Evolutionary conservation across 2,329 filamentous ascomycete species (phyloP).

Genomic region (Ceratocystis eucalypticola): DNA sequence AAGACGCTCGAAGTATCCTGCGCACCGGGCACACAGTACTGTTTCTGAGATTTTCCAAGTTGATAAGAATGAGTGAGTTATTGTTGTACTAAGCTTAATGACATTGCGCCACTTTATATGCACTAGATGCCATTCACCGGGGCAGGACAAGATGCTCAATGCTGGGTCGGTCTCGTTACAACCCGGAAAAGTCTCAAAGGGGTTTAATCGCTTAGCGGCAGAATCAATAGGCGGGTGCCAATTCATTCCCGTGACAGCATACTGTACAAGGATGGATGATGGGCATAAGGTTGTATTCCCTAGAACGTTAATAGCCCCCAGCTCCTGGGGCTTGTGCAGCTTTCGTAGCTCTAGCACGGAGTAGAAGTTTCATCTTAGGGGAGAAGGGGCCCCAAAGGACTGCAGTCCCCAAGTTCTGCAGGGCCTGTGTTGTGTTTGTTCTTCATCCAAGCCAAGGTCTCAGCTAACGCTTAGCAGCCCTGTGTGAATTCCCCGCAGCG

Average conservation of each 20-base stretch:
- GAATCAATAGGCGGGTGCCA: background rate
- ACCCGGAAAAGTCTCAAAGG: background rate
- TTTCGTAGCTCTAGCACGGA: too few relatives aligned
- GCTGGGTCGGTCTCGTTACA: too few relatives aligned
- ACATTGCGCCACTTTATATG: too few relatives aligned
- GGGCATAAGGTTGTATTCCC: background rate
- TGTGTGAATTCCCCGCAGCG: background rate
- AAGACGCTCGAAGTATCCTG: background rate
- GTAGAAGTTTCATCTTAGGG: too few relatives aligned
- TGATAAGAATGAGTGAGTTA: background rate
- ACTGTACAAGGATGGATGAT: background rate
- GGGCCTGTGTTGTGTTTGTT: background rate
- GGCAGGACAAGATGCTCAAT: too few relatives aligned
- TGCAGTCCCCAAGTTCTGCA: background rate
- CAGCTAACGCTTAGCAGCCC: background rate
- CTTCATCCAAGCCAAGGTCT: background rate
- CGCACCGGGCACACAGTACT: background rate
- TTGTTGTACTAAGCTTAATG: too few relatives aligned
- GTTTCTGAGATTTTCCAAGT: background rate
- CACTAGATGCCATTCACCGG: too few relatives aligned
- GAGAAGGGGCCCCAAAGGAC: too few relatives aligned
- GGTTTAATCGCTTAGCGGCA: background rate
- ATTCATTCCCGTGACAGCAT: conserved; percentile 5
- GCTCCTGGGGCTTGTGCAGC: too few relatives aligned
- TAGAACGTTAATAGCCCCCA: background rate